A percentile compares a stretch with the other conserved stretches of the same genome.
phyloP scores from a whole-genome alignment of 345 rosid genomes.

The Euclidium syriacum region DNA sequence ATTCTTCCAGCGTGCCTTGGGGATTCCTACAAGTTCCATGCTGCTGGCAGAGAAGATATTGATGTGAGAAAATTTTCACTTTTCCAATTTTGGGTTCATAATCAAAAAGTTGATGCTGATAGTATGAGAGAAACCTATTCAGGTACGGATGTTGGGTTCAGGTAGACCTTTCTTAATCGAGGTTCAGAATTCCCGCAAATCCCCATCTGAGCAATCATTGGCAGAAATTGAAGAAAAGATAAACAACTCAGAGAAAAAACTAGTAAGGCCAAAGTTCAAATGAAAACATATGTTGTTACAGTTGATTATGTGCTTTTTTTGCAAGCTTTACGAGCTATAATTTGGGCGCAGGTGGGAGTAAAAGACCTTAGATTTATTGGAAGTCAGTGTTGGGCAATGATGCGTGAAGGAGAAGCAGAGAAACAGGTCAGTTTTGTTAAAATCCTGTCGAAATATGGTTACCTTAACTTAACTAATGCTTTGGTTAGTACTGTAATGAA shows the following conservation, averaged over 20 bases:
- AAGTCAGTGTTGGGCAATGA: slow-evolving; percentile 70
- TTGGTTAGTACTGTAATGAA: background rate
- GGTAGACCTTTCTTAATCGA: slow-evolving; percentile 98
- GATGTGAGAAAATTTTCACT: slow-evolving; percentile 47
- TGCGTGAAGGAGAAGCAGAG: slow-evolving; percentile 99
- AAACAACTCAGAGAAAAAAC: slow-evolving; percentile 50
- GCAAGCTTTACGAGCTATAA: slow-evolving; percentile 9
- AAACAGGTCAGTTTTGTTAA: slow-evolving; percentile 55
- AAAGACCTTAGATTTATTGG: slow-evolving; percentile 63
- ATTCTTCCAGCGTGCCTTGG: slow-evolving; percentile 73
- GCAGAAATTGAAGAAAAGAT: slow-evolving; percentile 64
- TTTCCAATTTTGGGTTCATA: background rate
- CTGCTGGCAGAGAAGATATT: slow-evolving; percentile 99
- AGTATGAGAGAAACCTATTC: slow-evolving; percentile 22
- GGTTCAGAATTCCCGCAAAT: slow-evolving; percentile 75
- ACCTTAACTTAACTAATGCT: background rate
- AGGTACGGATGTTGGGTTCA: slow-evolving; percentile 98
- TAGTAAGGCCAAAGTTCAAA: slow-evolving; percentile 45
- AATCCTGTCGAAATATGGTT: background rate
- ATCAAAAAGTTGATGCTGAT: slow-evolving; percentile 20
- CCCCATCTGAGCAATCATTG: slow-evolving; percentile 54
- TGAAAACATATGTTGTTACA: background rate
- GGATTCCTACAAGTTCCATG: slow-evolving; percentile 89
- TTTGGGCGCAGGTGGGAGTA: slow-evolving; percentile 56
- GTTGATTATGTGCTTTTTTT: background rate